Base-by-base conservation (phyloP, 768 basidiomycete species). In the Lactarius vividus region DNA sequence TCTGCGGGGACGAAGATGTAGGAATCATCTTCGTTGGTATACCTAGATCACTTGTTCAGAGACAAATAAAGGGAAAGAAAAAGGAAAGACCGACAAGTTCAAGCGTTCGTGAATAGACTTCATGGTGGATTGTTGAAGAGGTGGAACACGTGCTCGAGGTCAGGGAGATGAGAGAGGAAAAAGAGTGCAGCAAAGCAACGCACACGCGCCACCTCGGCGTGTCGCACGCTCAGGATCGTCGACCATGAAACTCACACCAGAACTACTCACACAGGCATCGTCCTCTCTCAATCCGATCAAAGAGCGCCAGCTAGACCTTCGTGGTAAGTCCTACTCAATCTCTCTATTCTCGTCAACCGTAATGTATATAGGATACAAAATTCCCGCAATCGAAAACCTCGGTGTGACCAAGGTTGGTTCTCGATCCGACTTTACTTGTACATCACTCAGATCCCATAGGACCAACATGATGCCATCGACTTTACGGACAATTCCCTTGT, bases 331-430 rank as follows among this genome's bases (percentile, higher is more conserved):
- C 23, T 29, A 28, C 61, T 31, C n/a, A 18, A 57, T 28, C 61
- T 54, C 13, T 44, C 18, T 40, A 11, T 59, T 40, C 67, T 65
- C 64, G 37, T 49, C 55, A 28, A 59, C 23, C 33, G 61, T 62
- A 49, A 39, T 40, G 59, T 60, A 70, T 72, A 71, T 76, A 95
- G 93, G 94, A 64, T 90, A 91, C 80, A 94, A 93, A 85, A 95
- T 96, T 71, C 94, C 94, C 61, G 86, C 91, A 63, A 96, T 96
- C 75, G 94, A 96, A 88, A 96, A 96, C 83, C 83, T 96, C 71
- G 94, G 94, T 82, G 91, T 95, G 69, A 93, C 94, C 76, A 88
- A 83, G 83, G 92, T 88, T 76, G 71, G 85, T 76, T 46, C 64
- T 59, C 35, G 33, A 57, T 40, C 46, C 69, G 44, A 69, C 63